phyloP scores from a whole-genome alignment of 345 rosid species.

The Salix exigua region DNA sequence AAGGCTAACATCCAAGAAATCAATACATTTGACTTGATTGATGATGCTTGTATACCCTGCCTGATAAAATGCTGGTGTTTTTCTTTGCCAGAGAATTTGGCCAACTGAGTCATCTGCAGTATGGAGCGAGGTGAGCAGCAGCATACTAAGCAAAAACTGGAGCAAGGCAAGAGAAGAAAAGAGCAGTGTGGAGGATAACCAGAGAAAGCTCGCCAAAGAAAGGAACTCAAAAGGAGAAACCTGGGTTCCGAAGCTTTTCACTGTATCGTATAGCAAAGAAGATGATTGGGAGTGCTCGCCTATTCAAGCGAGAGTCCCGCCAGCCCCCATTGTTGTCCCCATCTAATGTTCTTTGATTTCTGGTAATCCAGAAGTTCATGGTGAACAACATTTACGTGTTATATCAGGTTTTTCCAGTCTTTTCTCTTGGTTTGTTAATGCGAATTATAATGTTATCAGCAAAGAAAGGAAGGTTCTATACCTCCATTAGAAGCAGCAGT shows the following conservation, averaged over 20 bases:
- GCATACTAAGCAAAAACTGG: conserved; percentile 59
- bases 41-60: background rate
- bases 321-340: conserved; percentile 12
- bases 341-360: background rate
- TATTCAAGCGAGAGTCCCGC: conserved; percentile 21
- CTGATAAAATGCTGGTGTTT: background rate
- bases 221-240: conserved; percentile 45
- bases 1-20: background rate
- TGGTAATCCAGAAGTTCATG: background rate
- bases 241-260: conserved; percentile 73
- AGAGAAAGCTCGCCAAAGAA: conserved; percentile 43
- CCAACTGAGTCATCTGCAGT: conserved; percentile 62
- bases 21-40: background rate
- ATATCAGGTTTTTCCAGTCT: background rate
- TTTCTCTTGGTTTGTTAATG: too few species aligned
- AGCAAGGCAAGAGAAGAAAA: conserved; percentile 67
- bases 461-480: too few species aligned
- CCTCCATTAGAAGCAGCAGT: too few species aligned
- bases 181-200: conserved; percentile 59
- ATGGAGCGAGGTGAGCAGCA: conserved; percentile 64
- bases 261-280: conserved; percentile 34
- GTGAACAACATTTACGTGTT: background rate
- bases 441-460: too few species aligned
- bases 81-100: conserved; percentile 41
- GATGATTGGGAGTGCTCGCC: conserved; percentile 64